phyloP scores from a whole-genome alignment of 768 basidiomycete species.

The Mycena belliarum region DNA sequence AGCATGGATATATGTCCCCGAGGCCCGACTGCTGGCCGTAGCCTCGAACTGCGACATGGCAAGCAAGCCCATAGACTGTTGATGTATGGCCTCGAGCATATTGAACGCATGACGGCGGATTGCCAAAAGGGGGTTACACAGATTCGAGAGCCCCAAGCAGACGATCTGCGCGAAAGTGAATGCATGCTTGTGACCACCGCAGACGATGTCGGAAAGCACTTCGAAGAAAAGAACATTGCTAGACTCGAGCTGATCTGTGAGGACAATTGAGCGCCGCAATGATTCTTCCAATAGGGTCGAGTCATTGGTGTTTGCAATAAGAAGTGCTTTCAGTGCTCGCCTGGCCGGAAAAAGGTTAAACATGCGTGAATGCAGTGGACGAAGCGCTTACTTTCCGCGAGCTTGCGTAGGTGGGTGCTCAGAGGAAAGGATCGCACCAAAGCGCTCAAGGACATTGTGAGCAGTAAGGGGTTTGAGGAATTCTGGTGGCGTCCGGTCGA shows the following conservation, averaged over 20 bases:
- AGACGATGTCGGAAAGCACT: slow-evolving; percentile 70
- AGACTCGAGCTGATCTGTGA: slow-evolving; percentile 51
- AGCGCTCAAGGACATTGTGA: slow-evolving; percentile 56
- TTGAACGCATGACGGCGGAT: slow-evolving; percentile 78
- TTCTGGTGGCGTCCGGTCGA: slow-evolving; percentile 55
- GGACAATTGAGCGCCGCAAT: slow-evolving; percentile 68
- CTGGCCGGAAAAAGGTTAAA: slow-evolving; percentile 39
- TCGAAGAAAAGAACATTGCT: slow-evolving; percentile 75
- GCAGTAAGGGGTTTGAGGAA: slow-evolving; percentile 55
- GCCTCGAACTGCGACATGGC: slow-evolving; percentile 75
- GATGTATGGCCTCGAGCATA: slow-evolving; percentile 72
- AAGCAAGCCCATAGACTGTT: slow-evolving; percentile 64
- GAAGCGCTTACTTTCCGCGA: slow-evolving; percentile 62
- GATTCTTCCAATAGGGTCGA: slow-evolving; percentile 61
- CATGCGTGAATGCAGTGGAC: background rate
- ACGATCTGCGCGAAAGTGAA: slow-evolving; percentile 75
- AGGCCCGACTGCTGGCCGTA: slow-evolving; percentile 66
- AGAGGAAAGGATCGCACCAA: slow-evolving; percentile 70
- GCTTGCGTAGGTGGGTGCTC: slow-evolving; percentile 48
- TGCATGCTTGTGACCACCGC: slow-evolving; percentile 50
- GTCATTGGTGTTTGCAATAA: slow-evolving; percentile 59
- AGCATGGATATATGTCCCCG: slow-evolving; percentile 78
- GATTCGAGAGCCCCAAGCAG: slow-evolving; percentile 81
- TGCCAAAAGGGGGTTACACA: slow-evolving; percentile 66
- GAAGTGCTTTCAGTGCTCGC: slow-evolving; percentile 72